Percentiles rank a stretch among this genome's conserved stretches.
These are phyloP conservation scores for Malania oleifera DNA, from an alignment of 164 flowering plant species.

Conservation along the genomic window DNA sequence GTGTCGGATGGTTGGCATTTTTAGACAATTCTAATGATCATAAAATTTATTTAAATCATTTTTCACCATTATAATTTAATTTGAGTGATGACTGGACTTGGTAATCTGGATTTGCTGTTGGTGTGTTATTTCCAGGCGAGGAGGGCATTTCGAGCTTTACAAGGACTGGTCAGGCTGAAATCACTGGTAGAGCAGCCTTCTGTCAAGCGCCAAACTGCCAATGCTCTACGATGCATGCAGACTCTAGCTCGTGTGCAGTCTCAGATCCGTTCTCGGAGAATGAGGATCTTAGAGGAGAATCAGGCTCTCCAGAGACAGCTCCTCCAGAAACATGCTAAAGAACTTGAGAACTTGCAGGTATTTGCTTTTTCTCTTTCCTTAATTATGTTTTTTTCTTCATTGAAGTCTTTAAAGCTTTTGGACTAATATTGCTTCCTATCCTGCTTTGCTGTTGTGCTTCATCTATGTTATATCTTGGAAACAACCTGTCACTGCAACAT, in stretches of 20 bases:
- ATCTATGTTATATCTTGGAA: not conserved
- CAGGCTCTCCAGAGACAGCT: constrained; percentile 78
- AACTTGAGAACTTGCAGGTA: constrained; percentile 55
- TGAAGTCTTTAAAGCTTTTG: not conserved
- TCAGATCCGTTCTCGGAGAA: constrained; percentile 68
- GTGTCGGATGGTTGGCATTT: no score
- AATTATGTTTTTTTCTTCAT: not conserved
- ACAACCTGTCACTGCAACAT: no score
- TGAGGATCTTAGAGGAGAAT: constrained; percentile 79
- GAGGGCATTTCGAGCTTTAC: constrained; percentile 68
- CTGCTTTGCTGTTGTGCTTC: constrained; percentile 1
- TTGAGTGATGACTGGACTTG: not conserved
- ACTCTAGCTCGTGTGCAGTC: constrained; percentile 73
- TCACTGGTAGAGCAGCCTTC: constrained; percentile 54
- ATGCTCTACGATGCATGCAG: constrained; percentile 75
- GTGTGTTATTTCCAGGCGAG: constrained; percentile 51
- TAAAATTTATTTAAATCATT: not conserved
- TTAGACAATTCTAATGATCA: no score
- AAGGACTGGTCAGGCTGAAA: constrained; percentile 75
- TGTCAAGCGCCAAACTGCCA: constrained; percentile 71
- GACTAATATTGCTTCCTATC: not conserved
- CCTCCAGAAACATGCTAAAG: constrained; percentile 64
- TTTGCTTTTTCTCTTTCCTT: not conserved
- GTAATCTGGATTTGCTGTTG: not conserved
- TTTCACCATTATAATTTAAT: not conserved